A percentile compares a stretch with the other conserved stretches of the same genome.
Evolutionary conservation across 306 rosid species (phyloP).

Genomic region (Cucurbita argyrosperma): DNA sequence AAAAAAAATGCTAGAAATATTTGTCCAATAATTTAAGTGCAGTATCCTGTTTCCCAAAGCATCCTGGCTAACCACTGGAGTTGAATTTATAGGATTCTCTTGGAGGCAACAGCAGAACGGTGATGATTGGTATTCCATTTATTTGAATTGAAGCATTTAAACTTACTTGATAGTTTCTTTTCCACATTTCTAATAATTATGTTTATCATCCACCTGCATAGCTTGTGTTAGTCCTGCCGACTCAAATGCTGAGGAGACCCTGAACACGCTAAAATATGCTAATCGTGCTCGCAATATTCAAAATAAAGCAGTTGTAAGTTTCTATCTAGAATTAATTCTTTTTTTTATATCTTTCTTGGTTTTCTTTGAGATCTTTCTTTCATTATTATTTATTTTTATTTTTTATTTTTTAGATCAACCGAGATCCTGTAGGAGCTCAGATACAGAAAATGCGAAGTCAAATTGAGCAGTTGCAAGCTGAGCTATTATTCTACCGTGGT

Average conservation of each 20-base stretch:
- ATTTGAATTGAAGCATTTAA: background rate
- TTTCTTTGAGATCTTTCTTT: background rate
- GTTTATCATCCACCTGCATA: constrained; percentile 15
- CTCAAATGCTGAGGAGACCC: constrained; percentile 89
- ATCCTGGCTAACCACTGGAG: constrained; percentile 8
- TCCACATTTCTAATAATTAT: background rate
- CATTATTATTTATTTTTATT: background rate
- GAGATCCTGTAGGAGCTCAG: constrained; percentile 80
- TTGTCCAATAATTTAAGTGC: background rate
- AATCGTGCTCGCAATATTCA: constrained; percentile 98
- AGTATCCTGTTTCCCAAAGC: background rate
- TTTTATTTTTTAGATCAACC: constrained; percentile 47
- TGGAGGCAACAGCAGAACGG: constrained; percentile 96
- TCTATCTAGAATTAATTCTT: background rate
- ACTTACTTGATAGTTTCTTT: background rate
- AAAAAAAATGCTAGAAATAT: background rate
- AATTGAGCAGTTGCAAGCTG: constrained; percentile 83
- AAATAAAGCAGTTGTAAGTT: constrained; percentile 88
- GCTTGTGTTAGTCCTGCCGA: constrained; percentile 99
- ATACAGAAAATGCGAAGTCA: constrained; percentile 69
- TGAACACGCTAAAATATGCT: constrained; percentile 94
- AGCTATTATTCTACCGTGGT: constrained; percentile 62
- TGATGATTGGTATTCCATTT: constrained; percentile 73
- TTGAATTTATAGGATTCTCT: constrained; percentile 65
- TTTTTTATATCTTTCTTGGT: background rate